Conservation (phyloP, 495 filamentous ascomycete genomes). For the Aspergillus cristatus region DNA sequence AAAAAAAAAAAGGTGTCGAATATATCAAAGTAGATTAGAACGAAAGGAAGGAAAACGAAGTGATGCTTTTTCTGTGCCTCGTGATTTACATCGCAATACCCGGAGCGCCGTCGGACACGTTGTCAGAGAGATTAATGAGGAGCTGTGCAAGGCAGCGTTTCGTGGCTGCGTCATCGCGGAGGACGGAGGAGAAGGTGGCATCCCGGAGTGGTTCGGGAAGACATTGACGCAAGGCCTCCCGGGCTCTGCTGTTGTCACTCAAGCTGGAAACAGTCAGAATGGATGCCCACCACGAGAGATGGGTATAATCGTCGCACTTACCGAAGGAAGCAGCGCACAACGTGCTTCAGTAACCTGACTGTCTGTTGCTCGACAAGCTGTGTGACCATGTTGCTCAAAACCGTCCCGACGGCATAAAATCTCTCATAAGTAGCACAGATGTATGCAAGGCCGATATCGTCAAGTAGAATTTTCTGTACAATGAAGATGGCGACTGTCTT, state of each 20-base stretch:
- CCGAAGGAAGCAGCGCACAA: slow-evolving; percentile 94
- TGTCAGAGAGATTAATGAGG: slow-evolving; percentile 92
- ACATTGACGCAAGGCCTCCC: slow-evolving; percentile 92
- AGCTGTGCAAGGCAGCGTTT: slow-evolving; percentile 97
- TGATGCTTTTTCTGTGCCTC: slow-evolving; percentile 15
- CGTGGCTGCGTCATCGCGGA: slow-evolving; percentile 94
- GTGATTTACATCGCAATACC: slow-evolving; percentile 41
- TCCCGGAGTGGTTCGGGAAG: slow-evolving; percentile 94
- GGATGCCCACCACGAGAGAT: background rate
- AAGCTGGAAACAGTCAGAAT: slow-evolving; percentile 45
- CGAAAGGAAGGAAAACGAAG: slow-evolving; percentile 28
- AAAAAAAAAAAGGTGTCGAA: no score
- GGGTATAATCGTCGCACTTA: slow-evolving; percentile 29
- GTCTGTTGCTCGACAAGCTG: slow-evolving; percentile 98
- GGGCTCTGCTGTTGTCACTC: slow-evolving; percentile 91
- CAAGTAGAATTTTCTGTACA: slow-evolving; percentile 97
- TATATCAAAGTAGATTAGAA: slow-evolving; percentile 30
- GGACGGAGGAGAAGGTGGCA: slow-evolving; percentile 90
- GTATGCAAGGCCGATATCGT: slow-evolving; percentile 95
- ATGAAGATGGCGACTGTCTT: slow-evolving; percentile 99
- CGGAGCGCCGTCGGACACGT: slow-evolving; percentile 58
- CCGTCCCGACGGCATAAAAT: slow-evolving; percentile 98
- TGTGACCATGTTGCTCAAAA: slow-evolving; percentile 96
- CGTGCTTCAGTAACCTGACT: slow-evolving; percentile 90
- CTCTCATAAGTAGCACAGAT: slow-evolving; percentile 98